Evolutionary conservation across 148 eudicot species (phyloP).

Genomic region (Dysphania ambrosioides): DNA sequence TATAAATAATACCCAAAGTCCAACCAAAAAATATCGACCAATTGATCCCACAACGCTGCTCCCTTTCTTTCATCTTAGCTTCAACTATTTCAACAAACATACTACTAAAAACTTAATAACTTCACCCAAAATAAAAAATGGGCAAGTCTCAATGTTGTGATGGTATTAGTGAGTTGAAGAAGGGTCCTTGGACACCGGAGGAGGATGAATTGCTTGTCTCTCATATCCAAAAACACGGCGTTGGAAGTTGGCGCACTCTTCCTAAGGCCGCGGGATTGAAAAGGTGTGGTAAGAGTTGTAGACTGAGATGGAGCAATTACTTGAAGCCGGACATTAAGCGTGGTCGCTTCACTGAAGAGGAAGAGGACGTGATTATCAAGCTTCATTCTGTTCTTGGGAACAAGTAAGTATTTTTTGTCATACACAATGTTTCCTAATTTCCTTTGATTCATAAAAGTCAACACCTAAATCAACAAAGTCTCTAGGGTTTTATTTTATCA

Average conservation of each 20-base stretch:
- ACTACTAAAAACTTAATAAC: too few species aligned
- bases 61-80: neutral
- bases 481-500: neutral
- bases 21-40: slow-evolving; percentile 36
- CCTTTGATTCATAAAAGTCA: neutral
- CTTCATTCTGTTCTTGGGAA: slow-evolving; percentile 65
- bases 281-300: slow-evolving; percentile 70
- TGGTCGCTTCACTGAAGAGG: slow-evolving; percentile 54
- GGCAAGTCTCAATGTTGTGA: slow-evolving; percentile 51
- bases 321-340: slow-evolving; percentile 59
- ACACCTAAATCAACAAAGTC: neutral
- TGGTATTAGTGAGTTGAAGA: slow-evolving; percentile 39
- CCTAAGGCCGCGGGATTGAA: slow-evolving; percentile 56
- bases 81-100: neutral
- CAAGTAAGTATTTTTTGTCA: slow-evolving; percentile 32
- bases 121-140: too few species aligned
- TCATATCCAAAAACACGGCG: slow-evolving; percentile 49
- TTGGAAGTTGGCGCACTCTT: slow-evolving; percentile 61
- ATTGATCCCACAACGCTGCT: slow-evolving; percentile 11
- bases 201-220: slow-evolving; percentile 52
- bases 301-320: slow-evolving; percentile 66
- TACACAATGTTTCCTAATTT: too few species aligned
- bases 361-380: slow-evolving; percentile 51
- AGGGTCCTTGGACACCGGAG: slow-evolving; percentile 69
- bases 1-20: slow-evolving; percentile 27